Evolutionary conservation across 257 asterid species (phyloP).

Genomic region (Perilla frutescens): DNA sequence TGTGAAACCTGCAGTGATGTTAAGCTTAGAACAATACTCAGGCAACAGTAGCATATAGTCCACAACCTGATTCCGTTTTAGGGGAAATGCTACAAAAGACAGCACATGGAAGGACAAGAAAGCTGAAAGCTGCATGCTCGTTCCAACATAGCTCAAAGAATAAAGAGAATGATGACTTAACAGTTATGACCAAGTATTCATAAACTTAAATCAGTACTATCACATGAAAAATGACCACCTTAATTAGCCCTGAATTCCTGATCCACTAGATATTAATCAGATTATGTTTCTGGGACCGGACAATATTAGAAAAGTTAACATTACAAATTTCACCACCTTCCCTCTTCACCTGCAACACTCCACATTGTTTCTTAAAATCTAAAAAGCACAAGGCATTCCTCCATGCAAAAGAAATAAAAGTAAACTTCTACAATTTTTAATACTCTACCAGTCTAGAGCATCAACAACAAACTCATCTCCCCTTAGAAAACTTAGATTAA

Average conservation of each 20-base stretch:
- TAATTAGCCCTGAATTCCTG: background rate
- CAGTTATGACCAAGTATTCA: background rate
- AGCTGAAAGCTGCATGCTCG: background rate
- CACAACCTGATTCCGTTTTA: background rate
- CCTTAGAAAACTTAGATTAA: background rate
- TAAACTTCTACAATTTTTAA: background rate
- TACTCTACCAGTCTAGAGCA: background rate
- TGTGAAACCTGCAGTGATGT: constrained; percentile 56
- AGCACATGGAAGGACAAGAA: too few relatives aligned
- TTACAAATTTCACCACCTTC: too few relatives aligned
- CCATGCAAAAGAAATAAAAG: background rate
- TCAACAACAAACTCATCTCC: background rate
- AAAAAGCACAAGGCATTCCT: background rate
- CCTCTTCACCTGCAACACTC: background rate
- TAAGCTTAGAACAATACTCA: background rate
- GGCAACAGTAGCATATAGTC: background rate
- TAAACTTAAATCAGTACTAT: background rate
- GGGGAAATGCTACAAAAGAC: background rate
- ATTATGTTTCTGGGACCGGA: too few relatives aligned
- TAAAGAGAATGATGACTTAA: background rate
- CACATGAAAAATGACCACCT: background rate
- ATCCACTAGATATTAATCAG: too few relatives aligned
- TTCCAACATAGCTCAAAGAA: background rate
- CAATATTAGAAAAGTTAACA: too few relatives aligned
- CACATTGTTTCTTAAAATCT: background rate